Base-by-base conservation (phyloP, 495 filamentous ascomycete species). In the Penicillium goetzii region DNA sequence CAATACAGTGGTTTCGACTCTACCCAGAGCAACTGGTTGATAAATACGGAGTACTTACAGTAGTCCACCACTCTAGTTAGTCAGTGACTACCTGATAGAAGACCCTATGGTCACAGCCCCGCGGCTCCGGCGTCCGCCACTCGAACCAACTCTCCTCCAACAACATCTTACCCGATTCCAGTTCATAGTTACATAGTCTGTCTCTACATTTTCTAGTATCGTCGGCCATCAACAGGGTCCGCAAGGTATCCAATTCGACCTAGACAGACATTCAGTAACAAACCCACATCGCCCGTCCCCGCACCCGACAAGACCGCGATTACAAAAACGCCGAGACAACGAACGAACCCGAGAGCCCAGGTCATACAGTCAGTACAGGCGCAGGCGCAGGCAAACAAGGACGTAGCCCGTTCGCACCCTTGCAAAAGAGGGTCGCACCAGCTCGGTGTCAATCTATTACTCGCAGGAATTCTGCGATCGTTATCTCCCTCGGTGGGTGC, bases 251-350 rank as follows among this genome's bases (percentile, higher is more conserved):
- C 25, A 28, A 50, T n/a, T 28, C 23, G 4, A 25, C 12, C n/a
- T 10, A 51, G 11, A 4, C 34, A 36, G 1, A 36, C 34, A 4
- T 32, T 7, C 50, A 34, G 1, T 36, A 25, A 52, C 12, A 32
- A 17, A 53, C 8, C 15, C 17, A 12, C 28, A 19, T 17, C 51
- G 21, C 25, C 25, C 32, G 17, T 21, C 52, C 52, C 28, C 47
- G 25, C 26, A 7, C 26, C 14, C 30, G 9, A 14, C 33, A 15
- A 41, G 36, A 41, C 19, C 40, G 25, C 25, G 21, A 58, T 71
- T 66, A 17, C 23, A 64, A 71, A 61, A 52, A 61, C 38, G 40
- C 69, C 63, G 66, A 69, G 66, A 69, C 69, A 69, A 7, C 56
- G n/a, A 69, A 7, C 56, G n/a, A 56, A 49, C 45, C 21, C 54